These are phyloP conservation scores for Litsea cubeba DNA, from an alignment of 164 flowering plant species.

Conservation along the genomic window DNA sequence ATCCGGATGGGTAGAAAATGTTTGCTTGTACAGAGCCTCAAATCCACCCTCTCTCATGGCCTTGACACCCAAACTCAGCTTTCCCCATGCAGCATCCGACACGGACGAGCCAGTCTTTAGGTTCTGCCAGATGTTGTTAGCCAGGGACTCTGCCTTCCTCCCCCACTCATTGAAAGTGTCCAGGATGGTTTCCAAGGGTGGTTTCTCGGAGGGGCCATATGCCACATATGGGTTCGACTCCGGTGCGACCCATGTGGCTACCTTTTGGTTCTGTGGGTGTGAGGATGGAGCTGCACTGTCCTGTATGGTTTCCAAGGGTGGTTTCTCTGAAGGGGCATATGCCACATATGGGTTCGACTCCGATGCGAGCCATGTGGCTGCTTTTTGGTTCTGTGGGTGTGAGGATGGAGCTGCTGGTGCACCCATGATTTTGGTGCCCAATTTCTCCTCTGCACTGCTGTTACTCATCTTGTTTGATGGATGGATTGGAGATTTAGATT, in stretches of 20 bases:
- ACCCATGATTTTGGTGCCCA: conserved; percentile 81
- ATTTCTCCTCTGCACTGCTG: conserved; percentile 33
- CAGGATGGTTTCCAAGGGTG: conserved; percentile 34
- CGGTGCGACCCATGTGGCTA: no score
- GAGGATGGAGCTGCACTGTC: no score
- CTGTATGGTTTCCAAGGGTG: no score
- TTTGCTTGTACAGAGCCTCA: conserved; percentile 50
- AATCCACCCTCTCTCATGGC: conserved; percentile 57
- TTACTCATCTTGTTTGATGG: no score
- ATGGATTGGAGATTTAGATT: neutral
- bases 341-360: conserved; percentile 36
- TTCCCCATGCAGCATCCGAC: conserved; percentile 55
- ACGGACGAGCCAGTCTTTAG: conserved; percentile 49
- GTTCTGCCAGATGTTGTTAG: conserved; percentile 43
- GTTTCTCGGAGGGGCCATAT: no score
- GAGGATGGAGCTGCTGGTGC: conserved; percentile 52
- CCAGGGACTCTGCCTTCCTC: conserved; percentile 36
- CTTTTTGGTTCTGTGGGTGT: conserved; percentile 68
- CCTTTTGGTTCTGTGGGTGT: no score
- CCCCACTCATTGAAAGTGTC: conserved; percentile 37
- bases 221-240: no score
- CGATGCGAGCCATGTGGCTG: conserved; percentile 49
- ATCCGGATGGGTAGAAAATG: conserved; percentile 30
- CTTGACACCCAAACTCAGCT: conserved; percentile 49
- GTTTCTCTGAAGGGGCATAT: conserved; percentile 30